phyloP scores from a whole-genome alignment of 2,329 filamentous ascomycete species.

The Calonectria hongkongensis region DNA sequence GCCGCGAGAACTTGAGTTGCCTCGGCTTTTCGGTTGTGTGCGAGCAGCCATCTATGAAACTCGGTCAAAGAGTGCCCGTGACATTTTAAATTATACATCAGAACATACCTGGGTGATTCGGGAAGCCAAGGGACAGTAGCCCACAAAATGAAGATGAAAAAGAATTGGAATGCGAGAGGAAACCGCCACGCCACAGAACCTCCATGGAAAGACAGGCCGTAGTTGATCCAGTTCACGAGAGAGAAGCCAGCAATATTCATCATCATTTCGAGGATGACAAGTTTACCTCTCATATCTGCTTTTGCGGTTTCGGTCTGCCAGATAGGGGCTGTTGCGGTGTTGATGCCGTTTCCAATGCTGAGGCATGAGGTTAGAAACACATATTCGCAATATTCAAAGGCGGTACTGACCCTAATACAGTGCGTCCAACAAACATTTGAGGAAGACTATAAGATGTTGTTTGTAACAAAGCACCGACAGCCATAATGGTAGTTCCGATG shows the following conservation, averaged over 20 bases:
- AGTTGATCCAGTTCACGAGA: conserved; percentile 63
- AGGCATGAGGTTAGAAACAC: not conserved
- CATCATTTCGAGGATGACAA: conserved; percentile 30
- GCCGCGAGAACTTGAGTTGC: conserved; percentile 28
- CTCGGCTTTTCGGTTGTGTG: conserved; percentile 24
- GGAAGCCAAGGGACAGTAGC: conserved; percentile 53
- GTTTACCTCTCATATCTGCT: conserved; percentile 2
- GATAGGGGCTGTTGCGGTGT: conserved; percentile 21
- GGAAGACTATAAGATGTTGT: conserved; percentile 40
- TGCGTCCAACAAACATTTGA: conserved; percentile 32
- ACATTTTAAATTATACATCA: not conserved
- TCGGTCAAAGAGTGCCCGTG: not conserved
- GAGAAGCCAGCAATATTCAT: conserved; percentile 26
- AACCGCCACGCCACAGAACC: conserved; percentile 64
- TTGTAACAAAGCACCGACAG: conserved; percentile 35
- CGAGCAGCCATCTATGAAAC: conserved; percentile 23
- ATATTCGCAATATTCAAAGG: too few species aligned
- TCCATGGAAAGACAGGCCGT: conserved; percentile 60
- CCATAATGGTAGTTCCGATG: conserved; percentile 31
- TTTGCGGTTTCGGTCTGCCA: conserved; percentile 30
- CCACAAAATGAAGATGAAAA: conserved; percentile 52
- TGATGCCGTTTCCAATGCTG: conserved; percentile 31
- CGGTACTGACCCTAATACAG: not conserved
- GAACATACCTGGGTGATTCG: conserved; percentile 28
- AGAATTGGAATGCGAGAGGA: conserved; percentile 65